Base-by-base conservation (phyloP, 495 filamentous ascomycete species). In the Peziza echinospora region DNA sequence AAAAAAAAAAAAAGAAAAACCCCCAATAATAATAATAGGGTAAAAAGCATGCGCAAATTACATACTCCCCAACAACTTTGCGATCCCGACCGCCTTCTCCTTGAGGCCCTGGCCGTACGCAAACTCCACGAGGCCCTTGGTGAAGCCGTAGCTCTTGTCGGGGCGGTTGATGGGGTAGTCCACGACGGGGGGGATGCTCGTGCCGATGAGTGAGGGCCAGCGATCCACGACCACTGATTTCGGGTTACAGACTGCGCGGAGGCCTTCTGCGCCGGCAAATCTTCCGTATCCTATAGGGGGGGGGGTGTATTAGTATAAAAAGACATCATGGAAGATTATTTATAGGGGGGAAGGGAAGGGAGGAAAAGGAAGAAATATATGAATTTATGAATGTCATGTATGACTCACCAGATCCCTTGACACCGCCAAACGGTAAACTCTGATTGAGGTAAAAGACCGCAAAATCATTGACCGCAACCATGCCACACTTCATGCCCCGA, bases 401-500 rank as follows among this genome's bases (percentile, higher is more conserved):
- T 37, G 13, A 37, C 30, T 37, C 17, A 37, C 30, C 89, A 34
- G 78, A 85, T 0, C 84, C 86, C 47, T 72, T 71, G 17, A 81
- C 73, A 21, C 89, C 89, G 21, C 89, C 89, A 60, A 97, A 97
- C 0, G 89, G 89, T 13, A 97, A 62, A 8, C 48, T 48, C 63
- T 89, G 82, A 13, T 91, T 82, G 21, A 86, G 80, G 61, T 97
- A 97, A 56, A 75, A 93, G 13, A 74, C 78, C 19, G 75, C 89
- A 52, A 97, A 97, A 63, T 96, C 89, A 55, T 97, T 96, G 45
- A 97, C 74, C 41, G 79, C 71, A 4, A 96, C 80, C 80, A 93
- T 93, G 22, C 89, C 89, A 2, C 78, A 76, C 46, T 77, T 72
- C 45, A 96, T 71, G 21, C 71, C 69, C n/a, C 53, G 55, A 0